Evolutionary conservation across 2,329 filamentous ascomycete genomes (phyloP).

Genomic region (Pyricularia pennisetigena): DNA sequence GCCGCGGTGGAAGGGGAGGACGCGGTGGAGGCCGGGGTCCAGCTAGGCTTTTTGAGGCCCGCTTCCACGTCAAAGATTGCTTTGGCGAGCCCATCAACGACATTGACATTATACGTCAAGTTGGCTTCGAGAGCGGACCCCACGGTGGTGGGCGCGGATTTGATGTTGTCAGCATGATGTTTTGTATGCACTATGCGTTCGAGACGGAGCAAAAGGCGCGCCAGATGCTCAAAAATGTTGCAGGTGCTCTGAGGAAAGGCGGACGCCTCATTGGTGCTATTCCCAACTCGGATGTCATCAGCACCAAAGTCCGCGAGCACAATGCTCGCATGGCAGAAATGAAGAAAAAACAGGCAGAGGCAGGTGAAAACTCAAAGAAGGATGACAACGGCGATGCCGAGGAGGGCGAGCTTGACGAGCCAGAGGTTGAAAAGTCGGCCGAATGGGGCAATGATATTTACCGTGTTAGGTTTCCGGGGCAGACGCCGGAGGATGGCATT

Average conservation of each 20-base stretch:
- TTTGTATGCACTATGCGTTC: conserved; percentile 98
- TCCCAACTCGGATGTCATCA: conserved; percentile 90
- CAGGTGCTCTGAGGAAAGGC: conserved; percentile 83
- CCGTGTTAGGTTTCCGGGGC: conserved; percentile 74
- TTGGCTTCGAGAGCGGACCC: conserved; percentile 77
- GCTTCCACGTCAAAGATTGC: conserved; percentile 88
- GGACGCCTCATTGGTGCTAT: conserved; percentile 92
- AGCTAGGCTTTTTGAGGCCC: conserved; percentile 64
- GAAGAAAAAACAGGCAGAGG: conserved; percentile 22
- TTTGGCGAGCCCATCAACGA: conserved; percentile 78
- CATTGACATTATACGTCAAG: conserved; percentile 69
- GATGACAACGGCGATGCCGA: conserved; percentile 20
- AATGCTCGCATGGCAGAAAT: conserved; percentile 41
- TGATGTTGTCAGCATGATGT: conserved; percentile 98
- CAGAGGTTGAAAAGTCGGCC: conserved; percentile 52
- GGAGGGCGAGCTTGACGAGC: conserved; percentile 47
- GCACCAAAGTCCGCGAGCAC: conserved; percentile 65
- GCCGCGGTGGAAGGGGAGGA: conserved; percentile 37
- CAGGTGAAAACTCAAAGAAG: conserved; percentile 22
- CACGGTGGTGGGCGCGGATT: conserved; percentile 60
- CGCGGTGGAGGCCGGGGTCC: conserved; percentile 37
- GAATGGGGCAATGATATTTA: conserved; percentile 95
- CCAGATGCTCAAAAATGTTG: conserved; percentile 88
- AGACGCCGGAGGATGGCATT: conserved; percentile 74
- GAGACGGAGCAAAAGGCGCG: conserved; percentile 84